These are phyloP conservation scores for Claviceps fusiformis DNA, from an alignment of 2,329 filamentous ascomycete genomes.

Conservation along the genomic window DNA sequence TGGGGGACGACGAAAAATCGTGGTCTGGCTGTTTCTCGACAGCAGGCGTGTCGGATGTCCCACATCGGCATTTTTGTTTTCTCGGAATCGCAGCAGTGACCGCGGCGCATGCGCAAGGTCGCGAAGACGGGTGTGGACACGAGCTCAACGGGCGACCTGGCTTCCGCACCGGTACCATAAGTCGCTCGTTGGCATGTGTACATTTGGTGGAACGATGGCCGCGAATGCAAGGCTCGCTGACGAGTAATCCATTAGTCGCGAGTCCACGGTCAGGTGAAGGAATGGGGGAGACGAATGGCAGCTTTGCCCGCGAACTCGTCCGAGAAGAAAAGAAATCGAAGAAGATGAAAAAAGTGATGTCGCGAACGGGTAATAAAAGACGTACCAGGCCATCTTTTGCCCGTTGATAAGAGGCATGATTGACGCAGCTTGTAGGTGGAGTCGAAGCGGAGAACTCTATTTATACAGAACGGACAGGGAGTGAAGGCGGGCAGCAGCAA, in stretches of 20 bases:
- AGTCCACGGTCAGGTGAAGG: neutral
- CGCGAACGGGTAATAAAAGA: slow-evolving; percentile 7
- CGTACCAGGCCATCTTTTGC: slow-evolving; percentile 62
- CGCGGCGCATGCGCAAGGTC: slow-evolving; percentile 46
- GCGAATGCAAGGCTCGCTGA: slow-evolving; percentile 59
- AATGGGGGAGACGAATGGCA: neutral
- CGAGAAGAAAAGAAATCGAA: neutral
- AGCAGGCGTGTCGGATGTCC: slow-evolving; percentile 17
- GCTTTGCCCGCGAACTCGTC: neutral
- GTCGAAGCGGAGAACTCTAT: neutral
- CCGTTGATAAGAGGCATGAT: slow-evolving; percentile 57
- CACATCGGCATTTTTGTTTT: slow-evolving; percentile 42
- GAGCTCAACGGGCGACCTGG: slow-evolving; percentile 56
- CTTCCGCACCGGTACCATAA: slow-evolving; percentile 59
- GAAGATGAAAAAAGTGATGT: neutral
- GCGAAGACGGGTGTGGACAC: slow-evolving; percentile 52
- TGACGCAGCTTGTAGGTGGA: neutral
- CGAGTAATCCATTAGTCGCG: neutral
- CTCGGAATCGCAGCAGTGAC: slow-evolving; percentile 52
- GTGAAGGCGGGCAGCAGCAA: neutral
- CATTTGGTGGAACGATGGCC: slow-evolving; percentile 67
- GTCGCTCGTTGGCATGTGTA: slow-evolving; percentile 50
- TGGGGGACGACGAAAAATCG: slow-evolving; percentile 9
- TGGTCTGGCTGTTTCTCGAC: slow-evolving; percentile 12
- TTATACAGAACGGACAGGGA: neutral